Conservation (phyloP, 1,139 yeast genomes). For the Magnusiomyces magnusii region DNA sequence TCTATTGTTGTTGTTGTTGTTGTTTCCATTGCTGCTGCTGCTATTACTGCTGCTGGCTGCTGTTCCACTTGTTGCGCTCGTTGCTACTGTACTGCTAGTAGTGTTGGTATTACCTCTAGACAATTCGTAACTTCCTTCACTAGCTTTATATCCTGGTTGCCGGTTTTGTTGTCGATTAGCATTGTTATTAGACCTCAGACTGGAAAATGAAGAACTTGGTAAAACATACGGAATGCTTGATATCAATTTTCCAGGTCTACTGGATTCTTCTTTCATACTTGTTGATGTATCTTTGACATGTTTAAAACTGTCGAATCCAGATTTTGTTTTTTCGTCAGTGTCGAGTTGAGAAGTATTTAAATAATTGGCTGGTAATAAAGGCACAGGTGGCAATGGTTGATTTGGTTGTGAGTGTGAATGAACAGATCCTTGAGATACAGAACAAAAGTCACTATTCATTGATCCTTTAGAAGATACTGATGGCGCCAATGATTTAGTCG, state of each 20-base stretch:
- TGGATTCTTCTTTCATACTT: background rate
- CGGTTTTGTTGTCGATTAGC: background rate
- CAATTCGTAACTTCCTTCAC: background rate
- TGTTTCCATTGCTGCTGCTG: conserved; percentile 1
- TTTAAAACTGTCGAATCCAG: background rate
- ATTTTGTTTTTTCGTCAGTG: background rate
- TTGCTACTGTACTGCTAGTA: background rate
- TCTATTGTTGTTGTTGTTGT: too few species aligned
- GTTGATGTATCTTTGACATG: background rate
- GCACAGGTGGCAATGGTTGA: background rate
- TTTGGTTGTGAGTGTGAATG: background rate
- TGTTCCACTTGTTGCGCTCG: conserved; percentile 3
- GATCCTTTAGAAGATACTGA: background rate
- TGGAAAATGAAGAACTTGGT: background rate
- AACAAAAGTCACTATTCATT: background rate
- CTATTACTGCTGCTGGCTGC: background rate
- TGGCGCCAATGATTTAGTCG: background rate
- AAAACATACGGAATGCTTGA: background rate
- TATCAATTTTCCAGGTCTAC: background rate
- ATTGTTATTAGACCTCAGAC: background rate
- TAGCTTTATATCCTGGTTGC: background rate
- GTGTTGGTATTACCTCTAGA: background rate
- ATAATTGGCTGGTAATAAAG: background rate
- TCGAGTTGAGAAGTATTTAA: background rate
- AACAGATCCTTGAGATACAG: background rate